phyloP scores from a whole-genome alignment of 1,139 yeast genomes.

The Spathaspora jeffriesii region DNA sequence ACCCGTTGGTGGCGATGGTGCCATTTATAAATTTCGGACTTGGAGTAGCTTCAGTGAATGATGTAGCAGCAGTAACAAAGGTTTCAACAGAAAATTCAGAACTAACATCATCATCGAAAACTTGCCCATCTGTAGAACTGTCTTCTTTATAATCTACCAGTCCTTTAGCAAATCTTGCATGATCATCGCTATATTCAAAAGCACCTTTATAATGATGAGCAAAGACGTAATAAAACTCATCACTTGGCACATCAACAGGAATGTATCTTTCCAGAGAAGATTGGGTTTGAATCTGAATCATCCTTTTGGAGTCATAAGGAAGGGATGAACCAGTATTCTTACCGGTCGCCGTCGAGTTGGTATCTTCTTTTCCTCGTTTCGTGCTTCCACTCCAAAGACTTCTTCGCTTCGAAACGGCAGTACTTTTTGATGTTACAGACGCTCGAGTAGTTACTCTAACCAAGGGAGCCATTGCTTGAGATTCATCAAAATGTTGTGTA shows the following conservation, averaged over 20 bases:
- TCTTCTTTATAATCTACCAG: not conserved
- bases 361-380: not conserved
- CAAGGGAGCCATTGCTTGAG: slow-evolving; percentile 12
- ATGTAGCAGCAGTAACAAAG: slow-evolving; percentile 39
- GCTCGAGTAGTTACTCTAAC: not conserved
- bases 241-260: slow-evolving; percentile 25
- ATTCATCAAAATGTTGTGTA: slow-evolving; percentile 19
- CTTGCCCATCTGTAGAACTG: slow-evolving; percentile 10
- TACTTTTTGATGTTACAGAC: not conserved
- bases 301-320: slow-evolving; percentile 20
- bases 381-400: not conserved
- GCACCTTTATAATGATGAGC: slow-evolving; percentile 22
- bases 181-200: slow-evolving; percentile 19
- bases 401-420: slow-evolving; percentile 2
- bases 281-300: slow-evolving; percentile 30
- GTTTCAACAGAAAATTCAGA: slow-evolving; percentile 31
- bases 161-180: slow-evolving; percentile 6
- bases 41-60: slow-evolving; percentile 26
- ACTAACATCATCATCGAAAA: slow-evolving; percentile 20
- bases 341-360: not conserved
- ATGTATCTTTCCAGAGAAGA: slow-evolving; percentile 29
- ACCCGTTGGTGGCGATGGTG: slow-evolving; percentile 5
- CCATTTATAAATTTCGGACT: slow-evolving; percentile 11
- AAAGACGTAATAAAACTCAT: slow-evolving; percentile 22
- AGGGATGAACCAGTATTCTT: not conserved